Evolutionary conservation across 139 green algal genomes (phyloP).

Genomic region (Asterochloris sp.): DNA sequence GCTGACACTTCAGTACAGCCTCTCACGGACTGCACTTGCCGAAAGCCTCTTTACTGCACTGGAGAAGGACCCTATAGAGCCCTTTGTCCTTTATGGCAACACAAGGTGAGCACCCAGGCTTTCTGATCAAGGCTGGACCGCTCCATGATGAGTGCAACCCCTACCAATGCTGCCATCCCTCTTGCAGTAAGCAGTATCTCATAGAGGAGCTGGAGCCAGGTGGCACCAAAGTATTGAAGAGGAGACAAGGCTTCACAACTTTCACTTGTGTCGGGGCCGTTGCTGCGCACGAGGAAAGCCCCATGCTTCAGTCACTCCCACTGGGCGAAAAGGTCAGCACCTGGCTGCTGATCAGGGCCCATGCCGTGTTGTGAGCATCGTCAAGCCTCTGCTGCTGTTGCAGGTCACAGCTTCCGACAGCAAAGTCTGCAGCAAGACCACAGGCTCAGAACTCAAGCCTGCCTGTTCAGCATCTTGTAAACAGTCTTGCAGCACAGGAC

Average conservation of each 20-base stretch:
- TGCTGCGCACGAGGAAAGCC: conserved; percentile 20
- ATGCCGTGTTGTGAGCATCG: not conserved
- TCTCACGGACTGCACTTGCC: no score
- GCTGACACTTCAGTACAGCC: no score
- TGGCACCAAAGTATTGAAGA: conserved; percentile 20
- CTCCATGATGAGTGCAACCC: not conserved
- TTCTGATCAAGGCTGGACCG: not conserved
- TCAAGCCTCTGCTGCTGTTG: not conserved
- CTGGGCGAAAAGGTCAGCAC: conserved; percentile 19
- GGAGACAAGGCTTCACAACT: conserved; percentile 32
- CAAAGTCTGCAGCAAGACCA: conserved; percentile 4
- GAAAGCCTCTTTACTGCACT: no score
- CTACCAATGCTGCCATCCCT: not conserved
- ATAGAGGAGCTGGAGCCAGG: conserved; percentile 25
- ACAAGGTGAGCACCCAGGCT: not conserved
- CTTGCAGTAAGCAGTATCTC: conserved; percentile 27
- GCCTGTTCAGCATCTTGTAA: conserved; percentile 1
- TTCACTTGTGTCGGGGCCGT: conserved; percentile 22
- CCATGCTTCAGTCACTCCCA: conserved; percentile 20
- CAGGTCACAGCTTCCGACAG: conserved; percentile 7
- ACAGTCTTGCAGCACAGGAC: conserved; percentile 2
- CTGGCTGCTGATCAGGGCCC: not conserved
- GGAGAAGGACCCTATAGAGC: conserved; percentile 7
- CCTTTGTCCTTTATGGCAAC: conserved; percentile 15
- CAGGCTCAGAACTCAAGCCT: conserved; percentile 2